phyloP scores from a whole-genome alignment of 257 asterid species.

The Primulina tabacum region DNA sequence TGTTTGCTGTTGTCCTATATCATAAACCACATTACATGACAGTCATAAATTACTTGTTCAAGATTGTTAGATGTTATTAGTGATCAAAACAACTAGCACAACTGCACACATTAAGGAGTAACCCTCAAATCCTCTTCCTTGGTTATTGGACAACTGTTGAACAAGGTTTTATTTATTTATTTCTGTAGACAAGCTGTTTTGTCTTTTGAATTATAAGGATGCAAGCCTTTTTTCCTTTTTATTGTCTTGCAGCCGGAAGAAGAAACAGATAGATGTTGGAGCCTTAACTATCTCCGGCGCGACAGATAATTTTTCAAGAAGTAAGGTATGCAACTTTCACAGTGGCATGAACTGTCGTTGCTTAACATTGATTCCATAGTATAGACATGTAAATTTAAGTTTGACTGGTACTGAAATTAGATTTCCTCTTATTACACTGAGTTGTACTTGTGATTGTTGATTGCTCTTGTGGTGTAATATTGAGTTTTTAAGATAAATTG shows the following conservation, averaged over 20 bases:
- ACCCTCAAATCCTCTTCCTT: not conserved
- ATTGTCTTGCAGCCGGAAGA: slow-evolving; percentile 45
- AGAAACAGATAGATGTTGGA: slow-evolving; percentile 42
- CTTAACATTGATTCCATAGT: not conserved
- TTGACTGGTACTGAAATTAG: not conserved
- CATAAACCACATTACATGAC: not conserved
- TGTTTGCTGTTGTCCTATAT: not conserved
- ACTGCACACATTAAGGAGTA: no score
- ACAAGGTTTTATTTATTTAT: slow-evolving; percentile 4
- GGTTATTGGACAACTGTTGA: not conserved
- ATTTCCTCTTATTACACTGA: slow-evolving; percentile 4
- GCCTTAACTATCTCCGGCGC: slow-evolving; percentile 32
- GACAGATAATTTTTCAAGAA: slow-evolving; percentile 46
- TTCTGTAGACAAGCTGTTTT: not conserved
- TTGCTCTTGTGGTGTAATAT: not conserved
- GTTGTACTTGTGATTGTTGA: not conserved
- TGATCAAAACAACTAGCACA: not conserved
- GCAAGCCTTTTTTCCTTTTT: slow-evolving; percentile 11
- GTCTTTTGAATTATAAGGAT: slow-evolving; percentile 6
- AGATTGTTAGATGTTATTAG: not conserved
- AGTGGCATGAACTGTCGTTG: slow-evolving; percentile 17
- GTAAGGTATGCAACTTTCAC: slow-evolving; percentile 52
- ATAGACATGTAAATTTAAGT: slow-evolving; percentile 1
- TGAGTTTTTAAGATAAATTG: not conserved
- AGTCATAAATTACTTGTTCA: not conserved